These are phyloP conservation scores for Rubia balearica DNA, from an alignment of 305 asterid species.

Conservation along the genomic window DNA sequence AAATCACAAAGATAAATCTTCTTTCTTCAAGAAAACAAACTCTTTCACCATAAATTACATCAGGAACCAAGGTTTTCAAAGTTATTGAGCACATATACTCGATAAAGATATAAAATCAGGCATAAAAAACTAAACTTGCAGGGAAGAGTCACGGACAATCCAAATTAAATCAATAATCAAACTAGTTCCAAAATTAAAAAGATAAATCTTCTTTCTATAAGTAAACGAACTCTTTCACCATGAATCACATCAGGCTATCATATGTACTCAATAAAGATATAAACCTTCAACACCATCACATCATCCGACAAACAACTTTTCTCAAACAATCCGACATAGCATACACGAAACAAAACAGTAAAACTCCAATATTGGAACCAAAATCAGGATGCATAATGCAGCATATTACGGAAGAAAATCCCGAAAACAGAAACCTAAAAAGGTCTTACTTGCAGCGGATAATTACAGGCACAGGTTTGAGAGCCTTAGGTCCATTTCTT, in stretches of 20 bases:
- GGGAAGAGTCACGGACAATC: neutral
- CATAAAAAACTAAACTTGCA: neutral
- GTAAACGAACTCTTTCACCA: no score
- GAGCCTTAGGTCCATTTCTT: slow-evolving; percentile 88
- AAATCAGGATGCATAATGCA: neutral
- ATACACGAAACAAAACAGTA: neutral
- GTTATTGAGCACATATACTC: no score
- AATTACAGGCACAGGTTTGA: slow-evolving; percentile 86
- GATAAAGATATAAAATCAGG: neutral
- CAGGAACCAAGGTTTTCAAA: no score
- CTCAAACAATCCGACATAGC: neutral
- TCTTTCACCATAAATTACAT: no score
- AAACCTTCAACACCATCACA: no score
- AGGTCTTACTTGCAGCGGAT: slow-evolving; percentile 74
- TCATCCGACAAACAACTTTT: no score
- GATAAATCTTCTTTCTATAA: no score
- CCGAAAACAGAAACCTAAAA: neutral
- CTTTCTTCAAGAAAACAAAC: no score
- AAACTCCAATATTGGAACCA: neutral
- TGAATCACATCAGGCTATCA: no score
- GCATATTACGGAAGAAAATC: neutral
- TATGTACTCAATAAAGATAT: no score
- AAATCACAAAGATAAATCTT: no score
- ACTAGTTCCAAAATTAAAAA: no score
- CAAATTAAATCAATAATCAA: neutral